Evolutionary conservation across 805 yeast species (phyloP).

Genomic region (Lachancea meyersii): DNA sequence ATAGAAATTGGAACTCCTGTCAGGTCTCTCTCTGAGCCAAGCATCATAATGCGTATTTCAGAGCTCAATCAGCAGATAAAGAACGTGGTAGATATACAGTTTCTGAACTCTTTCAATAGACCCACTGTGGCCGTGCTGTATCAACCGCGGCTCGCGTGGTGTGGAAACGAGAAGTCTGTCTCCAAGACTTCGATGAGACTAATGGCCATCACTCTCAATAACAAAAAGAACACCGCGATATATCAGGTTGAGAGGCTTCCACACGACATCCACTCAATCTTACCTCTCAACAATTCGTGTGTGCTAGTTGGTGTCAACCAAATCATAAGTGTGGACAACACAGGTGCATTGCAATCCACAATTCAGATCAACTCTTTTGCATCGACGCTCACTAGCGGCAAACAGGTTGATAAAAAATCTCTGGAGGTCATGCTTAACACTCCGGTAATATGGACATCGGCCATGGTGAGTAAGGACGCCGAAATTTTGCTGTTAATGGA

Average conservation of each 20-base stretch:
- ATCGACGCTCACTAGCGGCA: slow-evolving; percentile 43
- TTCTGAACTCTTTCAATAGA: slow-evolving; percentile 66
- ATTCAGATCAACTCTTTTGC: slow-evolving; percentile 30
- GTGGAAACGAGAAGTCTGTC: slow-evolving; percentile 42
- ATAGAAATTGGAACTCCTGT: neutral
- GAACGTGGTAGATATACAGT: slow-evolving; percentile 65
- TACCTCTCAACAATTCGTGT: slow-evolving; percentile 63
- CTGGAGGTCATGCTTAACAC: slow-evolving; percentile 19
- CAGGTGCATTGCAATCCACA: slow-evolving; percentile 39
- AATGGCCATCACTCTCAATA: slow-evolving; percentile 46
- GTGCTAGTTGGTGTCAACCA: slow-evolving; percentile 70
- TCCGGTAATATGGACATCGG: slow-evolving; percentile 33
- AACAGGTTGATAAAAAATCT: slow-evolving; percentile 40
- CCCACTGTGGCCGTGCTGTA: slow-evolving; percentile 73
- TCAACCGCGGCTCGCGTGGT: slow-evolving; percentile 63
- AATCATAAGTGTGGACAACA: slow-evolving; percentile 67
- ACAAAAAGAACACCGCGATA: slow-evolving; percentile 53
- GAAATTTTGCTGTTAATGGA: slow-evolving; percentile 27
- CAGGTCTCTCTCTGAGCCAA: slow-evolving; percentile 21
- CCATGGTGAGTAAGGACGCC: slow-evolving; percentile 11
- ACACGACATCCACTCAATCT: slow-evolving; percentile 58
- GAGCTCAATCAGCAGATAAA: slow-evolving; percentile 50
- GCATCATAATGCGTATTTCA: slow-evolving; percentile 54
- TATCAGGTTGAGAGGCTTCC: slow-evolving; percentile 62
- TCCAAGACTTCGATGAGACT: slow-evolving; percentile 19